Base-by-base conservation (phyloP, 805 yeast species). In the Myxozyma neotropica region DNA sequence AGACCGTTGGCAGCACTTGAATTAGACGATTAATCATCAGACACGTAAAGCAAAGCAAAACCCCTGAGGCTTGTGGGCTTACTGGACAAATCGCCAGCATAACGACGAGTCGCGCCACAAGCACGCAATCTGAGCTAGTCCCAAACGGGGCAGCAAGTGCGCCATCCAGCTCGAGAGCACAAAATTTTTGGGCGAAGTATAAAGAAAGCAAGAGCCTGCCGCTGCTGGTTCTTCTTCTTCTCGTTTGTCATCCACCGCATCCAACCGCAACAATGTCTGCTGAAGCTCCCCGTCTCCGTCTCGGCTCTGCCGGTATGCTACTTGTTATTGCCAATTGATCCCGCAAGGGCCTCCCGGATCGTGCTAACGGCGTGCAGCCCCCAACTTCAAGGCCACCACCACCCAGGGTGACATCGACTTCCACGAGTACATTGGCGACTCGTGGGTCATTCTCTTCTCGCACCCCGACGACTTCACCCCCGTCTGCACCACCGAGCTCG, bases 391-490 rank as follows among this genome's bases (percentile, higher is more conserved):
- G 63, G 93, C 96, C 60, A 83, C 83, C 66, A 84, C 96, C 58
- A 88, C 96, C 60, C 80, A 80, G 65, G 97, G 97, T 59, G 83
- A 83, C 65, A 83, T 91, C 72, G 83, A 88, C 67, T 91, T 91
- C 84, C 96, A 91, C 78, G 86, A 92, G 63, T 91, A 80, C 80
- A 80, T 90, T 68, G 93, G 93, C 50, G 84, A 87, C 76, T 82
- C 86, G 48, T 91, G 97, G 97, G 85, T 86, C 49, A 85, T 91
- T 53, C 80, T 91, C 71, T 91, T 91, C 78, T 88, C 96, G 26
- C 97, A 91, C 76, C 97, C 97, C 64, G 96, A 91, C 57, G 97
- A 91, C 75, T 92, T 89, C 81, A 91, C 97, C 19, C 97, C 97
- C 49, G 96, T 91, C 57, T 91, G 97, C 77, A 92, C 97, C 71